Evolutionary conservation across 139 green algal genomes (phyloP).

Genomic region (Chlamydomonas sphaeroides): DNA sequence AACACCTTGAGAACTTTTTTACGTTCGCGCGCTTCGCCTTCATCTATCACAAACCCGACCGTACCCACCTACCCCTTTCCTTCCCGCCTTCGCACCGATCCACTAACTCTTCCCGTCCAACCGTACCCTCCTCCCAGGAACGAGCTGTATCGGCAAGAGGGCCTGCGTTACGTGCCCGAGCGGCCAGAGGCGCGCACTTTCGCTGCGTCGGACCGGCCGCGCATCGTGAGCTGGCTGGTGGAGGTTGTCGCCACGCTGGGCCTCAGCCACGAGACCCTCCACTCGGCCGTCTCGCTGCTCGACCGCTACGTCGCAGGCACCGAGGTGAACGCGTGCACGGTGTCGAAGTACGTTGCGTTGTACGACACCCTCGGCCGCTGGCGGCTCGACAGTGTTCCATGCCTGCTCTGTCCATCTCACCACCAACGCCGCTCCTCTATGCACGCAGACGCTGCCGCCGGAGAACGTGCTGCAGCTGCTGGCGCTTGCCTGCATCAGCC

Average conservation of each 20-base stretch:
- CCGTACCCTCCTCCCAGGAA: not conserved
- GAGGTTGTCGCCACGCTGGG: constrained; percentile 12
- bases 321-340: not conserved
- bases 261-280: not conserved
- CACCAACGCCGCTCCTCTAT: too few relatives aligned
- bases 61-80: too few relatives aligned
- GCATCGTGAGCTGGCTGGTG: constrained; percentile 9
- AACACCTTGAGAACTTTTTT: too few relatives aligned
- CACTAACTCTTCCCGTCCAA: not conserved
- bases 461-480: constrained; percentile 32
- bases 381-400: not conserved
- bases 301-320: constrained; percentile 18
- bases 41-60: too few relatives aligned
- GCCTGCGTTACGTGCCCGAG: not conserved
- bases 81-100: too few relatives aligned
- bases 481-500: constrained; percentile 18
- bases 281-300: constrained; percentile 9
- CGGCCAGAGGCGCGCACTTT: not conserved
- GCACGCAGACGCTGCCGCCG: constrained; percentile 7
- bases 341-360: not conserved
- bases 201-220: not conserved
- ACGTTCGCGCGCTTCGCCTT: too few relatives aligned
- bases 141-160: not conserved
- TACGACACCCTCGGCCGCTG: too few relatives aligned
- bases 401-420: too few relatives aligned